These are phyloP conservation scores for Pleurozium schreberi DNA, from an alignment of 225 moss, liverwort and hornwort genomes.

Conservation along the genomic window DNA sequence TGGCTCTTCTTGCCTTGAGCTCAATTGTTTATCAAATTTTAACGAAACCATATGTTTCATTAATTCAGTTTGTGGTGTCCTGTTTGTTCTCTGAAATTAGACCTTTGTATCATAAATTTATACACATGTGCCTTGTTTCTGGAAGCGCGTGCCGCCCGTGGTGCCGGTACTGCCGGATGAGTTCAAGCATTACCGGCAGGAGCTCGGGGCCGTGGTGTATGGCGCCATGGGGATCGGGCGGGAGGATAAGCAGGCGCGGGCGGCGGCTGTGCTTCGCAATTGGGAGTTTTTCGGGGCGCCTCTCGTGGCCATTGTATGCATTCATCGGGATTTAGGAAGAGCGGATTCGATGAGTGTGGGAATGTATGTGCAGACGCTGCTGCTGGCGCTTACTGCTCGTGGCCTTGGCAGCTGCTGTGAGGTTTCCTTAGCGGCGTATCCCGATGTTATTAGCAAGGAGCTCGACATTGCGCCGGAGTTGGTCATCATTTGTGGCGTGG, in stretches of 20 bases:
- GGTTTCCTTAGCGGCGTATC: conserved; percentile 34
- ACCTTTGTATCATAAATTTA: background rate
- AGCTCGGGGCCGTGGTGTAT: conserved; percentile 29
- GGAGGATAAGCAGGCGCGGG: conserved; percentile 21
- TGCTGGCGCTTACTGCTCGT: conserved; percentile 35
- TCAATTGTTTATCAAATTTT: background rate
- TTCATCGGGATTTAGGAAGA: conserved; percentile 25
- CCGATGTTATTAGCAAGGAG: conserved; percentile 22
- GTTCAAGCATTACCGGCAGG: conserved; percentile 35
- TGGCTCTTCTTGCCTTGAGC: background rate
- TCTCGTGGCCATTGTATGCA: conserved; percentile 31
- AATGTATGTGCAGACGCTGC: conserved; percentile 44
- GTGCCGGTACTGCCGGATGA: conserved; percentile 15
- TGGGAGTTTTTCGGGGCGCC: conserved; percentile 51
- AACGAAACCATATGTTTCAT: background rate
- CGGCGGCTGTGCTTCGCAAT: conserved; percentile 32
- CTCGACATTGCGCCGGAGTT: conserved; percentile 28
- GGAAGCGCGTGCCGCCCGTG: background rate
- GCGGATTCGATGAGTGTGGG: conserved; percentile 38
- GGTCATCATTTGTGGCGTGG: conserved; percentile 30
- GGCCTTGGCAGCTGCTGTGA: conserved; percentile 37
- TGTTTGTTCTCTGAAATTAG: background rate
- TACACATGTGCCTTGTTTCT: background rate
- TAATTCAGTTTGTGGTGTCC: background rate
- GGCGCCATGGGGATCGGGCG: conserved; percentile 25